Evolutionary conservation across 345 rosid genomes (phyloP).

Genomic region (Hibiscus tridactylites): DNA sequence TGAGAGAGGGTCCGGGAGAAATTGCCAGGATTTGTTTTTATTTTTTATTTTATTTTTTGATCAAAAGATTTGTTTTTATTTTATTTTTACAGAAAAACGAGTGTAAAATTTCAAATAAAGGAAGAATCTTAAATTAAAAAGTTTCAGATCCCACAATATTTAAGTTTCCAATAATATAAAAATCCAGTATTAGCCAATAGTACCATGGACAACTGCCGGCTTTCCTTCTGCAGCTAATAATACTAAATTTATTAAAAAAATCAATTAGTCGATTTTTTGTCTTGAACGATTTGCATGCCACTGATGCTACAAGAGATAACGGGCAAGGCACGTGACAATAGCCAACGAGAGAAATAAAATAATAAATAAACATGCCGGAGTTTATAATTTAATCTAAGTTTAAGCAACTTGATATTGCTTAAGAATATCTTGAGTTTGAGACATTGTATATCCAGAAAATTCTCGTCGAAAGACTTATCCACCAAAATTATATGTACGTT

Average conservation of each 20-base stretch:
- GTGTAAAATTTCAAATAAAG: neutral
- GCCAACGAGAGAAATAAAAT: neutral
- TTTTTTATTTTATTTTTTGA: too few species aligned
- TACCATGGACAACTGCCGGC: neutral
- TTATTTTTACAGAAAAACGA: neutral
- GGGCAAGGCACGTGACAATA: constrained; percentile 2
- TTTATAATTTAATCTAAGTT: neutral
- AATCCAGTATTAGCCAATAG: too few species aligned
- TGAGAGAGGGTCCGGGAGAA: neutral
- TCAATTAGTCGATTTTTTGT: neutral
- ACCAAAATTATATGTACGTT: too few species aligned
- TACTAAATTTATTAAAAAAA: neutral
- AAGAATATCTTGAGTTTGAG: too few species aligned
- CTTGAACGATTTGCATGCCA: neutral
- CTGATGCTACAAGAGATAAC: neutral
- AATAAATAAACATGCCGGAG: neutral
- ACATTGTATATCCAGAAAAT: too few species aligned
- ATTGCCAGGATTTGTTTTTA: neutral
- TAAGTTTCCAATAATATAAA: neutral
- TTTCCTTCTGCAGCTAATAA: neutral
- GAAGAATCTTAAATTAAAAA: neutral
- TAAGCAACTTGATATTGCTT: neutral
- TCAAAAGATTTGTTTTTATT: neutral
- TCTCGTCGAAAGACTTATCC: too few species aligned
- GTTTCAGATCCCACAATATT: neutral